phyloP scores from a whole-genome alignment of 2,329 filamentous ascomycete genomes.

The Monosporascus ibericus region DNA sequence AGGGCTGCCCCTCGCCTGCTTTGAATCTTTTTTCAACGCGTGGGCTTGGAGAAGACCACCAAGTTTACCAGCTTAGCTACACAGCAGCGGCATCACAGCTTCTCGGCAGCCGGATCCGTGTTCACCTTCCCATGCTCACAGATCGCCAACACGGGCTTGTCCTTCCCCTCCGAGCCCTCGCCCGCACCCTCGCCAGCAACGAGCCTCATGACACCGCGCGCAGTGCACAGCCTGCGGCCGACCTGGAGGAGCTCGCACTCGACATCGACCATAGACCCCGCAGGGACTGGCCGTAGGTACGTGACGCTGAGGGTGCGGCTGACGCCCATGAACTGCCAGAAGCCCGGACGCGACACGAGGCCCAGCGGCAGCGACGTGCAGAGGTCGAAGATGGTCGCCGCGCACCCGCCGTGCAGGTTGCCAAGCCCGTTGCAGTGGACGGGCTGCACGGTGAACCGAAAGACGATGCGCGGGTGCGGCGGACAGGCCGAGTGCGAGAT shows the following conservation, averaged over 20 bases:
- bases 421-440: conserved; percentile 46
- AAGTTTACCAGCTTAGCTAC: too few relatives aligned
- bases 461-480: conserved; percentile 34
- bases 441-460: conserved; percentile 43
- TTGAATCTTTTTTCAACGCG: too few relatives aligned
- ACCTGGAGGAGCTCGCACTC: conserved; percentile 41
- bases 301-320: conserved; percentile 60
- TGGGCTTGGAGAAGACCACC: too few relatives aligned
- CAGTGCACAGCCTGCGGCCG: conserved; percentile 37
- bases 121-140: conserved; percentile 52
- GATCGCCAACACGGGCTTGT: conserved; percentile 38
- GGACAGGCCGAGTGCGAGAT: conserved; percentile 27
- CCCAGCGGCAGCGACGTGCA: conserved; percentile 55
- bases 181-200: conserved; percentile 19
- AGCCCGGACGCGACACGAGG: conserved; percentile 50
- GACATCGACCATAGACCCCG: conserved; percentile 37
- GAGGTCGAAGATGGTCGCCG: conserved; percentile 62
- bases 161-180: conserved; percentile 14
- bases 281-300: conserved; percentile 57
- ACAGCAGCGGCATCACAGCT: conserved; percentile 4
- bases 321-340: conserved; percentile 58
- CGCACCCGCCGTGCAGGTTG: conserved; percentile 57
- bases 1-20: too few relatives aligned
- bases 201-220: conserved; percentile 40
- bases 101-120: conserved; percentile 32